Percentiles rank a stretch among this genome's conserved stretches.
These are phyloP conservation scores for Sporormia fimetaria DNA, from an alignment of 495 filamentous ascomycete genomes.

Conservation along the genomic window DNA sequence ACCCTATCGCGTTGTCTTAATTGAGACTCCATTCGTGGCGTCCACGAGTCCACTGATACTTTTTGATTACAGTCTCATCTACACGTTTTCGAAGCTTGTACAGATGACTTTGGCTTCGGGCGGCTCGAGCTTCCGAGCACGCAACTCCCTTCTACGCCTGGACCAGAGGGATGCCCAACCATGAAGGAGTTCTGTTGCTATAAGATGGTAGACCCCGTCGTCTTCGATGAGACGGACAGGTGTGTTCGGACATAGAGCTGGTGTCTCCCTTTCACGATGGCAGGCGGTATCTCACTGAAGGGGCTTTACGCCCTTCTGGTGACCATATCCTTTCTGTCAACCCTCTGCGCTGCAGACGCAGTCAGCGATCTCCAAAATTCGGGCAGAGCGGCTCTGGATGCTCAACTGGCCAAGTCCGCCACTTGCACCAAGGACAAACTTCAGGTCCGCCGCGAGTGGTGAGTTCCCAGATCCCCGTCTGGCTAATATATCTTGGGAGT, in stretches of 20 bases:
- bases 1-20: conserved; percentile 1
- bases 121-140: conserved; percentile 7
- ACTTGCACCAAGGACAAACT: conserved; percentile 42
- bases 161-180: background rate
- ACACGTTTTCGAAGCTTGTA: conserved; percentile 3
- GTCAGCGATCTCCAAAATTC: conserved; percentile 36
- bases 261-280: conserved; percentile 5
- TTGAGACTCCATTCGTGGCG: conserved; percentile 8
- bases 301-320: conserved; percentile 15
- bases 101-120: background rate
- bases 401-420: conserved; percentile 35
- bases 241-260: background rate
- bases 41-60: conserved; percentile 7
- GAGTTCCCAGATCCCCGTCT: conserved; percentile 9
- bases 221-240: conserved; percentile 4
- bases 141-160: background rate
- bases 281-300: conserved; percentile 1
- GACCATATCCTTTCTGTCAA: conserved; percentile 3
- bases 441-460: conserved; percentile 40
- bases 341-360: conserved; percentile 29
- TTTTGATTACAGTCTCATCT: conserved; percentile 19
- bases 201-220: conserved; percentile 11
- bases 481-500: background rate
- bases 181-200: conserved; percentile 3
- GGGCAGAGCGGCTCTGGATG: conserved; percentile 34